Percentiles rank a stretch among this genome's conserved stretches.
phyloP scores from a whole-genome alignment of 495 filamentous ascomycete species.

The Polyplosphaeria fusca region DNA sequence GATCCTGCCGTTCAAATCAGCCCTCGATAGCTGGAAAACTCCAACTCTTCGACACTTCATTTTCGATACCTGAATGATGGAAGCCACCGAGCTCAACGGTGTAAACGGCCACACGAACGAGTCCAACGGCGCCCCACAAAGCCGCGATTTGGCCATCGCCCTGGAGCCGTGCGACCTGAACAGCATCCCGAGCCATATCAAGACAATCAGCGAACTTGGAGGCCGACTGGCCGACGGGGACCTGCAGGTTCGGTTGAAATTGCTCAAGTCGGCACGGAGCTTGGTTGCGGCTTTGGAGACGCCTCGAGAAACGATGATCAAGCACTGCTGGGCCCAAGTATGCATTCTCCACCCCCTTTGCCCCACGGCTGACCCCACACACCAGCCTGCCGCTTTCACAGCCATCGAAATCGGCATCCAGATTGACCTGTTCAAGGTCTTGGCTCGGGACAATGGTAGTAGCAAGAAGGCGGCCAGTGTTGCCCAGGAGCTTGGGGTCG shows the following conservation, averaged over 20 bases:
- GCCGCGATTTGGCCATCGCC: too few relatives aligned
- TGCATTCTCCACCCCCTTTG: not conserved
- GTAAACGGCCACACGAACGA: too few relatives aligned
- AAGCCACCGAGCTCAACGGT: too few relatives aligned
- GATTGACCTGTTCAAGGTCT: not conserved
- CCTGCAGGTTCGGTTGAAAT: not conserved
- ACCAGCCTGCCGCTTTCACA: not conserved
- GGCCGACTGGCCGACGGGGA: too few relatives aligned
- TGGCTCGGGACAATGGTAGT: not conserved
- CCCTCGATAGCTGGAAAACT: too few relatives aligned
- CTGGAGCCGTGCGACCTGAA: too few relatives aligned
- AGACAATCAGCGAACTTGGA: too few relatives aligned
- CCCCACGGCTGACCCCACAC: not conserved
- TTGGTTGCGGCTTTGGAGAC: constrained; percentile 40
- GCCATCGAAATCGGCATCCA: not conserved
- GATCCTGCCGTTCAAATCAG: too few relatives aligned
- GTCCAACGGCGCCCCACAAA: too few relatives aligned
- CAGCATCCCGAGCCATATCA: too few relatives aligned
- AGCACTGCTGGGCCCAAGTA: constrained; percentile 46
- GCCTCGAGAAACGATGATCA: constrained; percentile 45
- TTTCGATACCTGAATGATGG: too few relatives aligned
- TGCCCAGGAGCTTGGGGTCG: not conserved
- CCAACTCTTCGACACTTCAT: too few relatives aligned
- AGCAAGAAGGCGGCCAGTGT: constrained; percentile 1
- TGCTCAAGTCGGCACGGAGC: constrained; percentile 9